phyloP scores from a whole-genome alignment of 2,329 filamentous ascomycete genomes.

The Pseudogymnoascus sp. region DNA sequence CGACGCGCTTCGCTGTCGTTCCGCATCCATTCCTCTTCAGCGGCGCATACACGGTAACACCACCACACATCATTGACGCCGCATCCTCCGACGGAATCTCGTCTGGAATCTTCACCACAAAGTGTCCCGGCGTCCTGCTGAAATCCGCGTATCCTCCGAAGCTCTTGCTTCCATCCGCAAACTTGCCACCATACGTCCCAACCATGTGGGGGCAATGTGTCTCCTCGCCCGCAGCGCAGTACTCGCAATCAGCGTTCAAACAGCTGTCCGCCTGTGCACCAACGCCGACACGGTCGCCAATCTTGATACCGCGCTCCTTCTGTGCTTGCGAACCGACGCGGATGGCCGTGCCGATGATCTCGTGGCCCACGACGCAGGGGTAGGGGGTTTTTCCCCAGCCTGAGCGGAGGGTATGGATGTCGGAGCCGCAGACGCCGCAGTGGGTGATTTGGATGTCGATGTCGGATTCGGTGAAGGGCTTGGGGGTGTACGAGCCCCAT shows the following conservation, averaged over 20 bases:
- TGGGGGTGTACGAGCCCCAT: constrained; percentile 28
- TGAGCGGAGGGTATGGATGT: constrained; percentile 22
- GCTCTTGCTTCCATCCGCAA: constrained; percentile 18
- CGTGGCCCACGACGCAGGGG: constrained; percentile 37
- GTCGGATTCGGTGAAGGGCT: constrained; percentile 30
- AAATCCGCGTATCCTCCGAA: constrained; percentile 21
- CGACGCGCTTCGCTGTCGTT: constrained; percentile 56
- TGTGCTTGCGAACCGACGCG: constrained; percentile 29
- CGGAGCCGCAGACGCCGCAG: constrained; percentile 39
- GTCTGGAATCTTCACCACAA: constrained; percentile 49
- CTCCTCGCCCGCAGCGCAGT: constrained; percentile 23
- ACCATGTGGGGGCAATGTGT: constrained; percentile 22
- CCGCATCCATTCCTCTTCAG: constrained; percentile 58
- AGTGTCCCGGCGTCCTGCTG: constrained; percentile 46
- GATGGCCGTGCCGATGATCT: constrained; percentile 39
- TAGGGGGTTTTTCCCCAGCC: constrained; percentile 22
- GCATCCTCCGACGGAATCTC: constrained; percentile 39
- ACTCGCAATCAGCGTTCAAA: constrained; percentile 25
- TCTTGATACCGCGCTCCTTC: constrained; percentile 30
- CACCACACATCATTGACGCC: constrained; percentile 67
- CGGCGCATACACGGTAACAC: constrained; percentile 65
- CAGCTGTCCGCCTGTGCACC: constrained; percentile 41
- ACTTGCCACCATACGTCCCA: constrained; percentile 17
- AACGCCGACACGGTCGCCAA: constrained; percentile 45
- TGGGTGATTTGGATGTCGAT: constrained; percentile 41